Base-by-base conservation (phyloP, 305 asterid genomes). In the Petunia hybrid region DNA sequence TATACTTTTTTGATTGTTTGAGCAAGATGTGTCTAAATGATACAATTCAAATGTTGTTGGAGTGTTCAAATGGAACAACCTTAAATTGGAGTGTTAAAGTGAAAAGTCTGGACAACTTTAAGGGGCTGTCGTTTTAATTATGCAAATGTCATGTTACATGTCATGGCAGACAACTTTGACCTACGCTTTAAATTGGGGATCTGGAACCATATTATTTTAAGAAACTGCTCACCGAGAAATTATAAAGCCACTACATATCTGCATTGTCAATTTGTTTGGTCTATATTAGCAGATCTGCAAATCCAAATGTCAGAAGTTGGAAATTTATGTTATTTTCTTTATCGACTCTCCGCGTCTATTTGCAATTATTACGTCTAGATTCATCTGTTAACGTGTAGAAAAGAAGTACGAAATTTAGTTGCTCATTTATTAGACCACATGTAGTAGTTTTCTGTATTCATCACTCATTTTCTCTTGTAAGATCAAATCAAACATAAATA, bases 291-390 rank as follows among this genome's bases (percentile, higher is more conserved):
- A 13, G 78, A 73, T 73, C 5, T 6, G 8, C 63, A 12, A 51
- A 73, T 73, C 46, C 51, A 36, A 13, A 46, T 41, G 53, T 31
- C 70, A 77, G 39, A 77, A 77, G 59, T 60, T 8, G 6, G 36
- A 8, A 10, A 63, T 59, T 5, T 43, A 78, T 46, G 16, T 51
- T 73, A 41, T 5, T 35, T 78, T 78, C 63, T 31, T 78, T 16
- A 63, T 78, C 81, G 63, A 8, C 12, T 63, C 5, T 78, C 81
- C 81, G 73, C 81, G 45, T 78, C 6, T 13, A 73, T 3, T 6
- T 78, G 51, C 63, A 63, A 71, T 48, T 10, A 57, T 22, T 12
- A 43, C 42, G 81, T 51, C 81, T 43, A 78, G 39, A 78, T 78
- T 61, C 74, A 78, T 78, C 39, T 41, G 35, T 39, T 40, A 39